Conservation (phyloP, 176 grass and related monocot genomes). For the Stipa capillata region DNA sequence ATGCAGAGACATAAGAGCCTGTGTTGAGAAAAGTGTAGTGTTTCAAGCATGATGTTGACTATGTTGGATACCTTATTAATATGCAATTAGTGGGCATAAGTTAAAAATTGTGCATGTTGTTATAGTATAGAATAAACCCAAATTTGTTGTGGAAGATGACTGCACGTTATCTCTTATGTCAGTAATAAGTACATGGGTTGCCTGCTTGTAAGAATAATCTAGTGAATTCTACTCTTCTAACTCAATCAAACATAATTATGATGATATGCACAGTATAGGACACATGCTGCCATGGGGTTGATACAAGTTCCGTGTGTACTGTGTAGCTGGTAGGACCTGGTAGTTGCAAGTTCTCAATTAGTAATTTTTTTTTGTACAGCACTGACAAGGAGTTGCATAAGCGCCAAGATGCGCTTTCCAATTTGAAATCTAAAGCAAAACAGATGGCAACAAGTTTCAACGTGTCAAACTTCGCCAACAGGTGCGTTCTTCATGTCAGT, state of each 20-base stretch:
- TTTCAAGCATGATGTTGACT: not conserved
- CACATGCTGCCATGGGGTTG: not conserved
- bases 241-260: not conserved
- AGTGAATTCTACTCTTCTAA: not conserved
- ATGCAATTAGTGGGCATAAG: not conserved
- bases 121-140: not conserved
- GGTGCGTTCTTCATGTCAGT: conserved; percentile 33
- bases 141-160: not conserved
- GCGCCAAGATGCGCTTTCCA: conserved; percentile 69
- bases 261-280: not conserved
- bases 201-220: not conserved
- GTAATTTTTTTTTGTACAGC: conserved; percentile 34
- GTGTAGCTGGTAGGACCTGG: not conserved
- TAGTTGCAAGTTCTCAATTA: not conserved
- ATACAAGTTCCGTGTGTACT: not conserved
- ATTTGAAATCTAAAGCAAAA: conserved; percentile 77
- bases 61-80: not conserved
- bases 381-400: conserved; percentile 89
- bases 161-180: not conserved
- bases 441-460: conserved; percentile 83
- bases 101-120: not conserved
- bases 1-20: not conserved
- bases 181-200: not conserved
- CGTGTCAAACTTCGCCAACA: conserved; percentile 85
- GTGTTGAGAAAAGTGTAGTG: not conserved